Conservation (phyloP, 371 early-diverging fungal genomes). For the Lichtheimia ramosa region DNA sequence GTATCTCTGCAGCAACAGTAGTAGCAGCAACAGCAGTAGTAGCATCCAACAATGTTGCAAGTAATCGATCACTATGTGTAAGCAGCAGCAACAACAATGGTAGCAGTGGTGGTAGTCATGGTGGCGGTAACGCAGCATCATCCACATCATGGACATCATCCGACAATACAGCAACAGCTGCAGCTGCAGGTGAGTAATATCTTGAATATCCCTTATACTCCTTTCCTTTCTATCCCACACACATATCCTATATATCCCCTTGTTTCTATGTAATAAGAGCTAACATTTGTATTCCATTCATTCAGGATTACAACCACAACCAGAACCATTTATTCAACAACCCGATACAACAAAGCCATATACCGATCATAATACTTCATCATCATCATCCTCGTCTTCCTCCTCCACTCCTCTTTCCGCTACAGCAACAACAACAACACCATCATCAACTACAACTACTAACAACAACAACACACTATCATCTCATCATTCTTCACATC, state of each 20-base stretch:
- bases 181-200: not conserved
- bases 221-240: slow-evolving; percentile 8
- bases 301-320: slow-evolving; percentile 6
- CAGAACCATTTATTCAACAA: not conserved
- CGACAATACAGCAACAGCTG: no score
- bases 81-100: not conserved
- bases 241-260: not conserved
- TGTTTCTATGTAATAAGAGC: not conserved
- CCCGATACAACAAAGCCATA: not conserved
- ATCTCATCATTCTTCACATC: slow-evolving; percentile 10
- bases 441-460: not conserved
- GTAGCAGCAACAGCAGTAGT: slow-evolving; percentile 1
- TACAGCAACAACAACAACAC: not conserved
- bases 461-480: not conserved
- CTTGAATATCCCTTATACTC: not conserved
- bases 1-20: not conserved
- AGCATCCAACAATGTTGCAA: slow-evolving; percentile 1
- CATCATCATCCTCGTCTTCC: no score
- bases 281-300: not conserved
- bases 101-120: not conserved
- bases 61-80: slow-evolving; percentile 1
- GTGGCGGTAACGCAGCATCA: not conserved
- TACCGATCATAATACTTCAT: slow-evolving; percentile 2
- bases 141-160: no score
- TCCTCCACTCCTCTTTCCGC: not conserved